Evolutionary conservation across 2,329 filamentous ascomycete genomes (phyloP).

Genomic region (Fusarium sp.): DNA sequence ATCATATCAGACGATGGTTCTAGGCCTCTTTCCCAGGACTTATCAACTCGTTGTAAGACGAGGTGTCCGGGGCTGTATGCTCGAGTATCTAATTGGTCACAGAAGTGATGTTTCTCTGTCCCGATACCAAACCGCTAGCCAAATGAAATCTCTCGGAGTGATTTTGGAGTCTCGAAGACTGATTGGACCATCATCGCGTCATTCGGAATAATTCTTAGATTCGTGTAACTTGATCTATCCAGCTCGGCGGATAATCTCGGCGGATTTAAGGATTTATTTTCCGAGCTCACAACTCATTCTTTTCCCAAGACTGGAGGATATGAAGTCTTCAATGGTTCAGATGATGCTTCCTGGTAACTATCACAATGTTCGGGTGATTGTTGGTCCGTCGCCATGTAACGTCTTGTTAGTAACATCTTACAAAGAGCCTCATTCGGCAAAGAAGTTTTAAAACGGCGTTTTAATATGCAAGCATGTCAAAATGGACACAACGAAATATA

Average conservation of each 20-base stretch:
- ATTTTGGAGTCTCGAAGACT: too few species aligned
- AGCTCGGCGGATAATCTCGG: not conserved
- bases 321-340: not conserved
- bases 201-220: not conserved
- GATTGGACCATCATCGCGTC: not conserved
- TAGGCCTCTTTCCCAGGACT: not conserved
- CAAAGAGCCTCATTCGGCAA: not conserved
- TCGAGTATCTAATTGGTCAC: not conserved
- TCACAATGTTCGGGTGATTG: not conserved
- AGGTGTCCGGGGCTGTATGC: accelerated
- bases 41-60: accelerated
- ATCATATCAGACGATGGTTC: not conserved
- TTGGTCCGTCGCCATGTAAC: not conserved
- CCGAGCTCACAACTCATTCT: not conserved
- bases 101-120: accelerated
- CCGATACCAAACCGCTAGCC: not conserved
- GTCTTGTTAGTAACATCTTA: not conserved
- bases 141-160: not conserved
- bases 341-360: not conserved
- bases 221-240: not conserved
- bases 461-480: not conserved
- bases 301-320: not conserved
- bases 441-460: not conserved
- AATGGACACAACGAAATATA: not conserved
- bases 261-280: not conserved